phyloP scores from a whole-genome alignment of 2,329 filamentous ascomycete species.

The Colletotrichum horii region DNA sequence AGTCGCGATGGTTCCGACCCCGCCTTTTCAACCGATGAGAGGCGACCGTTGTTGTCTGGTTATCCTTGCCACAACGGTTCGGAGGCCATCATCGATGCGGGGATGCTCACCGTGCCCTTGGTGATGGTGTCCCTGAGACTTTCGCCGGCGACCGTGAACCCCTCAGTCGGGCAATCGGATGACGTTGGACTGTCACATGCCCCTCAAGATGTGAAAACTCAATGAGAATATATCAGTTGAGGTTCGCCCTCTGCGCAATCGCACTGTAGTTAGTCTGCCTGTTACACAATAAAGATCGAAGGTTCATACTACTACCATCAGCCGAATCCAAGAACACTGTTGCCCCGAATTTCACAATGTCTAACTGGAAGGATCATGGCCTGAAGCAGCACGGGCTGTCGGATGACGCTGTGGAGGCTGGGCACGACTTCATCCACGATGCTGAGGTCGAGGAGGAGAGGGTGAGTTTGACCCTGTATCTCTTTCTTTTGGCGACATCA shows the following conservation, averaged over 20 bases:
- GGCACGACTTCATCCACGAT: constrained; percentile 38
- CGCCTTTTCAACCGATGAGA: background rate
- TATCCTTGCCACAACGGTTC: background rate
- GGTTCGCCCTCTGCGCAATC: background rate
- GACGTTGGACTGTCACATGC: background rate
- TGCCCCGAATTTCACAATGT: background rate
- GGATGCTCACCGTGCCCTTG: background rate
- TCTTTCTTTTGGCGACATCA: background rate
- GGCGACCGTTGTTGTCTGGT: background rate
- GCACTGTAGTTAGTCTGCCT: rapidly evolving
- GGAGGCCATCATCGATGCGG: background rate
- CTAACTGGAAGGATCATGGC: constrained; percentile 2
- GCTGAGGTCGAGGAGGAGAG: constrained; percentile 38
- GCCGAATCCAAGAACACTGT: background rate
- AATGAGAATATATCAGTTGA: background rate
- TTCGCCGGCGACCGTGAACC: background rate
- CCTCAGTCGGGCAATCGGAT: background rate
- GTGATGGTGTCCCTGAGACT: constrained; percentile 4
- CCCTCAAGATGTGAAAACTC: background rate
- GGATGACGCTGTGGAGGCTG: constrained; percentile 28
- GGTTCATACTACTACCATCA: too few species aligned
- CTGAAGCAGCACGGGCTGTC: constrained; percentile 10
- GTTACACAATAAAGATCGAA: background rate
- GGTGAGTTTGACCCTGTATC: constrained; percentile 4
- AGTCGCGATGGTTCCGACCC: background rate